Evolutionary conservation across 768 basidiomycete species (phyloP).

Genomic region (Xerocomellus chrysenteron): DNA sequence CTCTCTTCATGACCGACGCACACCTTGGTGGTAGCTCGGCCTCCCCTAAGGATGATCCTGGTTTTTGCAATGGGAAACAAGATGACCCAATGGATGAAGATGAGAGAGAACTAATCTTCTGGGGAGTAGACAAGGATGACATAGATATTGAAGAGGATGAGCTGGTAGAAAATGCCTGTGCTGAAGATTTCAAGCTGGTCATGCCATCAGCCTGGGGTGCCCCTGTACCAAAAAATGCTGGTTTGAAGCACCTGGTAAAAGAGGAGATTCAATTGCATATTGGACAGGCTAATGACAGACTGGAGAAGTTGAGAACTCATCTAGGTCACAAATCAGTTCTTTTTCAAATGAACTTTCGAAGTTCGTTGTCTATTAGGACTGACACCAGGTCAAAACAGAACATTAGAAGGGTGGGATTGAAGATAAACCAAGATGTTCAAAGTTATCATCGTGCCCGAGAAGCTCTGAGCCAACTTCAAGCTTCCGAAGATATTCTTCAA

Average conservation of each 20-base stretch:
- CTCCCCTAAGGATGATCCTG: too few relatives aligned
- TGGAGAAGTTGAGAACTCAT: background rate
- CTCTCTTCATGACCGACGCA: too few relatives aligned
- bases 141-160: too few relatives aligned
- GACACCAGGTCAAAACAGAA: background rate
- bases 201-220: too few relatives aligned
- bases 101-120: too few relatives aligned
- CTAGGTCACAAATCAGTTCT: background rate
- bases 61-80: too few relatives aligned
- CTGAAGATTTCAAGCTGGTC: too few relatives aligned
- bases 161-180: too few relatives aligned
- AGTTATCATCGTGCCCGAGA: background rate
- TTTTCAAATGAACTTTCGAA: background rate
- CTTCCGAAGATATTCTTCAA: background rate
- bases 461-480: background rate
- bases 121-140: too few relatives aligned
- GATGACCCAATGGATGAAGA: too few relatives aligned
- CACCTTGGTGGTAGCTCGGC: too few relatives aligned
- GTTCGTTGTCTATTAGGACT: background rate
- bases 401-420: background rate
- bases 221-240: too few relatives aligned
- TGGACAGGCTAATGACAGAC: background rate
- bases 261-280: background rate
- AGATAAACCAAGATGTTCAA: background rate
- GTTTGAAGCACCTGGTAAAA: background rate